Evolutionary conservation across 192 early-diverging fungal genomes (phyloP).

Genomic region (Glomus cerebriforme): DNA sequence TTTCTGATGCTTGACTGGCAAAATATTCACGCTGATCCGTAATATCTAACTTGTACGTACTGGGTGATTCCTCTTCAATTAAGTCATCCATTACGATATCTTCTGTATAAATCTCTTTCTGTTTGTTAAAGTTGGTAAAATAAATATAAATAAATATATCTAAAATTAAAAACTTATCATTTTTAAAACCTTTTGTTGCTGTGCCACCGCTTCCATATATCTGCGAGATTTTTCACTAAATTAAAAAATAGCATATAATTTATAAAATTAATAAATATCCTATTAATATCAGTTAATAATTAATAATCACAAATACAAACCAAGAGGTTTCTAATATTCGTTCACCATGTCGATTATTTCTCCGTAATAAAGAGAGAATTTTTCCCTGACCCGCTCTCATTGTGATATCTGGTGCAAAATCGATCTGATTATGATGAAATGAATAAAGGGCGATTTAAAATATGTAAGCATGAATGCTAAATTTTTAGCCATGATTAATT

Average conservation of each 20-base stretch:
- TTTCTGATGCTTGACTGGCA: conserved; percentile 60
- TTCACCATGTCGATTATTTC: conserved; percentile 89
- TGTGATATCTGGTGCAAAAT: conserved; percentile 78
- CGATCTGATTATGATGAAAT: conserved; percentile 46
- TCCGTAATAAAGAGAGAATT: conserved; percentile 77
- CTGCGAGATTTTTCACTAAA: not conserved
- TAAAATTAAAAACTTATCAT: not conserved
- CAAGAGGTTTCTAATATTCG: conserved; percentile 64
- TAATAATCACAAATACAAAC: conserved; percentile 15
- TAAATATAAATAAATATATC: conserved; percentile 14
- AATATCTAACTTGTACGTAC: conserved; percentile 67
- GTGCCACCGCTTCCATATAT: not conserved
- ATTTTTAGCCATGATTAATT: conserved; percentile 29
- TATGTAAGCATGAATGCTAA: not conserved
- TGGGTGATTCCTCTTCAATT: conserved; percentile 46
- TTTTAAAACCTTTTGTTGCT: not conserved
- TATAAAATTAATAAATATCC: conserved; percentile 7
- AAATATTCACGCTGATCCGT: conserved; percentile 76
- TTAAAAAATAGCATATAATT: conserved; percentile 1
- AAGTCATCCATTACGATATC: conserved; percentile 77
- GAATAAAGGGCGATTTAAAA: not conserved
- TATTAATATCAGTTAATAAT: not conserved
- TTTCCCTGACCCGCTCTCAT: conserved; percentile 72
- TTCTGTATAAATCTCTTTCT: conserved; percentile 54
- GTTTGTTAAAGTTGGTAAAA: conserved; percentile 15